Conservation (phyloP, 75 land plant genomes). For the Ceratopteris richardii region DNA sequence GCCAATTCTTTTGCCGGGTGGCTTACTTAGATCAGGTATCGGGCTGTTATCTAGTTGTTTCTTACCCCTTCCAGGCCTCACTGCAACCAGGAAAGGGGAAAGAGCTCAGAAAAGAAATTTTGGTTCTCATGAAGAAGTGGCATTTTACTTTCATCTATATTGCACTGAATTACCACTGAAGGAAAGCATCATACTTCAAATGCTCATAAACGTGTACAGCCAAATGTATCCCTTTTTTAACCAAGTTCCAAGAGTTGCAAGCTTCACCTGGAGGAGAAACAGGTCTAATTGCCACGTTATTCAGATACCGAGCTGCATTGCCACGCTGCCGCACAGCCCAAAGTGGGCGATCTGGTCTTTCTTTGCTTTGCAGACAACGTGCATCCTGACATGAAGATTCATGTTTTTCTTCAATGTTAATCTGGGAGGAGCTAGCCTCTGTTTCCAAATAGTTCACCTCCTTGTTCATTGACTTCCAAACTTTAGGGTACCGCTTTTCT, state of each 20-base stretch:
- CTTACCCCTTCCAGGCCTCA: slow-evolving; percentile 36
- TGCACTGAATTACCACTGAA: no score
- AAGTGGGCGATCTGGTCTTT: slow-evolving; percentile 70
- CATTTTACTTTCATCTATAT: no score
- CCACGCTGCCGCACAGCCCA: slow-evolving; percentile 77
- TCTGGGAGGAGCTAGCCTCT: background rate
- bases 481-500: background rate
- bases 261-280: slow-evolving; percentile 6
- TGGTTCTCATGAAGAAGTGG: no score
- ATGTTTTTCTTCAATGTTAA: slow-evolving; percentile 17
- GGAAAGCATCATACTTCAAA: no score
- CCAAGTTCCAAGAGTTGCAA: no score
- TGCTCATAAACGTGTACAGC: no score
- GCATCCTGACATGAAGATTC: slow-evolving; percentile 23
- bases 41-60: slow-evolving; percentile 38
- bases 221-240: no score
- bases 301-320: slow-evolving; percentile 38
- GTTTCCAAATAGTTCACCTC: background rate
- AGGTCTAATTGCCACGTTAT: slow-evolving; percentile 12
- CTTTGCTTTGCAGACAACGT: slow-evolving; percentile 53
- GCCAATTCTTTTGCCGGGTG: slow-evolving; percentile 27
- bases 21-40: slow-evolving; percentile 29
- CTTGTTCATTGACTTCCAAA: background rate
- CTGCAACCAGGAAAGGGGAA: no score
- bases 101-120: no score